Base-by-base conservation (phyloP, 2,329 filamentous ascomycete species). In the Bipolaris gigantea region DNA sequence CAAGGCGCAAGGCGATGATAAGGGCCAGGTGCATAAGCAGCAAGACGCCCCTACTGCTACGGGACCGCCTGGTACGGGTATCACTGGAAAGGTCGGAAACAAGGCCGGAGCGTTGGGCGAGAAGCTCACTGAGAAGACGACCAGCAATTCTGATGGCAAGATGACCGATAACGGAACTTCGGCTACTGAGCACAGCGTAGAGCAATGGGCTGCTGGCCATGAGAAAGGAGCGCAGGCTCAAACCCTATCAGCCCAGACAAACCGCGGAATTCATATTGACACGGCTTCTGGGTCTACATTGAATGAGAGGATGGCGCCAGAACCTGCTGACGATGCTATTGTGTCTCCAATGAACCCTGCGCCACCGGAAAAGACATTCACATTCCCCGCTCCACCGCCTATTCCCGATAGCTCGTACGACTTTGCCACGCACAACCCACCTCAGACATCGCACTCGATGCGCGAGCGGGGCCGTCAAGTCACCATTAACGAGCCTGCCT, bases 1-100 rank as follows among this genome's bases (percentile, higher is more conserved):
- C 51, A 86, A 89, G 64, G 75, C 83, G 65, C 74, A 90, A 79
- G 73, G 79, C 65, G 64, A 77, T 62, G 72, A 84, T 23, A 79
- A 77, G 76, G 88, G 71, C 64, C 81, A 71, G 59, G 81, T 72
- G 59, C 78, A 69, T 73, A 81, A 73, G 54, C 74, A 79, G 34
- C 76, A 80, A 55, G 77, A 81, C 35, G 75, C 77, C 5, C 75
- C 76, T 2, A 74, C 76, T n/a, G 77, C 79, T 56, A 78, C 77
- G 16, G 79, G 80, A 2, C 80, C 81, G 27, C 77, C 79, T 23
- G 80, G 80, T 4, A 67, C 75, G 32, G 73, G 70, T 13, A 57
- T 65, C 6, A 60, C 64, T 0, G 66, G 70, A 13, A 70, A 65
- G 40, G 53, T 70, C 1, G 59, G 61, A 9, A 68, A 65, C 35